phyloP scores from a whole-genome alignment of 495 filamentous ascomycete species.

The Neurospora discreta region DNA sequence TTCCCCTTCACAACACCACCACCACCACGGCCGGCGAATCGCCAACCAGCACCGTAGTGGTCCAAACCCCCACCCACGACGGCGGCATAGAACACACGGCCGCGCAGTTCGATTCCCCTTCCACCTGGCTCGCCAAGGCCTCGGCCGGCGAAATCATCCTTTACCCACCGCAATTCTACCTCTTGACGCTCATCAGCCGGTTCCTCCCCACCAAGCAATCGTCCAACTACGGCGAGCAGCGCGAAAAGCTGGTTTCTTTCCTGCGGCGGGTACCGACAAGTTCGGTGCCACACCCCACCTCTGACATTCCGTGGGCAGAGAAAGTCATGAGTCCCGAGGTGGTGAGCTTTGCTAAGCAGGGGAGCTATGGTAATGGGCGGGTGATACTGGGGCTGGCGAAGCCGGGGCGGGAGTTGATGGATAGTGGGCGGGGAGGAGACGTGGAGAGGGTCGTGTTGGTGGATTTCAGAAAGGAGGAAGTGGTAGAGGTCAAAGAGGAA shows the following conservation, averaged over 20 bases:
- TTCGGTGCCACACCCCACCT: constrained; percentile 21
- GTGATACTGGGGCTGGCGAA: constrained; percentile 57
- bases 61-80: constrained; percentile 62
- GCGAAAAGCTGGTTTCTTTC: constrained; percentile 48
- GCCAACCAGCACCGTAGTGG: constrained; percentile 21
- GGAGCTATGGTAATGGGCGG: constrained; percentile 26
- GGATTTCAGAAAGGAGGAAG: constrained; percentile 45
- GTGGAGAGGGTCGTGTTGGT: constrained; percentile 63
- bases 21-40: no score
- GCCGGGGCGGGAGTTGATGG: constrained; percentile 60
- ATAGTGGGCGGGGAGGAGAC: constrained; percentile 52
- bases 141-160: constrained; percentile 59
- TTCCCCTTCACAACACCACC: constrained; percentile 43
- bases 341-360: constrained; percentile 34
- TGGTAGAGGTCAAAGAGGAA: constrained; percentile 41
- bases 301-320: constrained; percentile 54
- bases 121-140: constrained; percentile 56
- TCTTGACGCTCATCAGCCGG: constrained; percentile 53
- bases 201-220: constrained; percentile 33
- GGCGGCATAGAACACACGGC: constrained; percentile 78
- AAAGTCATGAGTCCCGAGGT: constrained; percentile 66
- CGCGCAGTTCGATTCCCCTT: constrained; percentile 60
- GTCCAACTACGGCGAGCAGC: constrained; percentile 38
- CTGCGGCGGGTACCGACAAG: constrained; percentile 30
- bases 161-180: constrained; percentile 82